Evolutionary conservation across 106 monocot genomes (phyloP), one percentile per base, ranked within the genome.

Genomic region (Agapanthus africanus): DNA sequence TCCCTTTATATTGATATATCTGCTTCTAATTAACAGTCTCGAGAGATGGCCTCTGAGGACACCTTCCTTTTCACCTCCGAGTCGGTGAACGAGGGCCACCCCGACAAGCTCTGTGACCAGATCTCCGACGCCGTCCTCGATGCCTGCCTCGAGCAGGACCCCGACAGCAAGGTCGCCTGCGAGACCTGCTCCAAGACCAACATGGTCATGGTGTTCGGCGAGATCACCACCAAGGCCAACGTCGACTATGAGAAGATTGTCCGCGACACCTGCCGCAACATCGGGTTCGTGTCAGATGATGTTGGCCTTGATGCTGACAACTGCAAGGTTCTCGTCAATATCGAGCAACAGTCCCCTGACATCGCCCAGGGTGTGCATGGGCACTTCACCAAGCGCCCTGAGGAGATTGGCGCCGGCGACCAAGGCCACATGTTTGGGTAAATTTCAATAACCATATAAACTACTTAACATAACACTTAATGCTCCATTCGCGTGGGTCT

Each of bases 231-330:
- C 77, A 84, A 84, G 66, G 84, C 80, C 18, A 39, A 74, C 7
- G 81, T 78, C 28, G 85, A 85, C 75, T 85, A 85, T 15, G 85
- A 85, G 81, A 85, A 85, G 68, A 78, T 85, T 2, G 85, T 81
- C 40, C 77, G 85, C 10, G 79, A 81, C 71, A 81, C 85, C 37
- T 85, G 85, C 85, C 78, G 81, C 6, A 19, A 26, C 9, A 81
- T 85, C 7, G 85, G 85, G 0, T 85, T 81, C 42, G 37, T 71
- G 1, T 85, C 85, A 11, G 78, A 78, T 19, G 81, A 77, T 21
- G 85, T 85, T 4, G 85, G 85, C n/a, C 81, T 85, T 9, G 85
- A 81, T 33, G 85, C 85, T 8, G 80, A 77, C 37, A 56, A 62
- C 70, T 84, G 84, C 79, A 79, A 80, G 49, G 84, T 84, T 4